Evolutionary conservation across 1,284 basidiomycete species (phyloP).

Genomic region (Xerocomus nothofagi): DNA sequence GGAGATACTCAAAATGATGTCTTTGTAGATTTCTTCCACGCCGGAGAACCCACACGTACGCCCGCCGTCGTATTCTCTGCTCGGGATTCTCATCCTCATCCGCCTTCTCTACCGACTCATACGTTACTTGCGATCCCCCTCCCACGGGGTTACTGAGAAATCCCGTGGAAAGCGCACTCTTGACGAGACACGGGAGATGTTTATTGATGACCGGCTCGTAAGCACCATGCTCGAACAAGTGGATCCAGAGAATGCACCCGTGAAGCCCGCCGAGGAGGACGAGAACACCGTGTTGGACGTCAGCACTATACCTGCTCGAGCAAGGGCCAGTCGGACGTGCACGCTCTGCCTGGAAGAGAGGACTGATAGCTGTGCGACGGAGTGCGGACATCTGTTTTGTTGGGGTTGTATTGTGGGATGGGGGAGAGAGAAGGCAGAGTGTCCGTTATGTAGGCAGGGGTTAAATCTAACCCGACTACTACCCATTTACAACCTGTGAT

Average conservation of each 20-base stretch:
- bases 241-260: conserved; percentile 52
- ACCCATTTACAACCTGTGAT: conserved; percentile 82
- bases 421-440: conserved; percentile 90
- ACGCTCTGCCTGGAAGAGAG: conserved; percentile 86
- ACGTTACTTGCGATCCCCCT: conserved; percentile 40
- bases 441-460: conserved; percentile 83
- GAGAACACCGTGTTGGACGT: conserved; percentile 65
- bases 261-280: conserved; percentile 65
- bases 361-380: conserved; percentile 80
- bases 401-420: conserved; percentile 91
- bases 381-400: conserved; percentile 93
- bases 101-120: conserved; percentile 68
- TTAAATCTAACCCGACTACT: conserved; percentile 72
- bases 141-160: conserved; percentile 22
- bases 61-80: conserved; percentile 81
- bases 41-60: conserved; percentile 69
- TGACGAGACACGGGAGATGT: conserved; percentile 48
- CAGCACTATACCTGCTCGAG: conserved; percentile 46
- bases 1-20: conserved; percentile 2
- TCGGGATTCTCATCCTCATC: conserved; percentile 74
- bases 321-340: conserved; percentile 71
- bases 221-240: conserved; percentile 55
- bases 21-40: conserved; percentile 70
- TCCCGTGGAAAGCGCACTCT: conserved; percentile 35
- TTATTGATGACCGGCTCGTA: conserved; percentile 64